phyloP scores from a whole-genome alignment of 1,284 basidiomycete species.

The Trichosporon coremiiforme region DNA sequence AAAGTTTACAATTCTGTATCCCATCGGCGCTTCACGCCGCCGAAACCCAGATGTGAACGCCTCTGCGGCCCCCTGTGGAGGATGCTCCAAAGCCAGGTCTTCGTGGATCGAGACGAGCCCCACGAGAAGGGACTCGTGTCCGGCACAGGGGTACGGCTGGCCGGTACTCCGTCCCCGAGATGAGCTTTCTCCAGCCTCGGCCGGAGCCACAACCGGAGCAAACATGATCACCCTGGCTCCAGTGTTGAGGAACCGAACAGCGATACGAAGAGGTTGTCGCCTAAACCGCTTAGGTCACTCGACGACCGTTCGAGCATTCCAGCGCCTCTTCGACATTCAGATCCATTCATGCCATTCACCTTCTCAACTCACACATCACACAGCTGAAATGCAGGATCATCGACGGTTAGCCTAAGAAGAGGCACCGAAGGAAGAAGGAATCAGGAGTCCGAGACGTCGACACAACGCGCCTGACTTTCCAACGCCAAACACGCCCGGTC shows the following conservation, averaged over 20 bases:
- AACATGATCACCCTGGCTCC: background rate
- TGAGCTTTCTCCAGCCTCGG: background rate
- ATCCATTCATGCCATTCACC: background rate
- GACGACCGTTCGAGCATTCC: background rate
- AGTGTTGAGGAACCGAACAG: background rate
- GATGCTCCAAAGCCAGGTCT: no score
- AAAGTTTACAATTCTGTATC: background rate
- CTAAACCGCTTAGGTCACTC: background rate
- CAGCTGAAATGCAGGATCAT: background rate
- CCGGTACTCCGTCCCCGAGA: background rate
- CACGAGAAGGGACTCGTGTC: no score
- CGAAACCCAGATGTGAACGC: background rate
- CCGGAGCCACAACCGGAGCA: background rate
- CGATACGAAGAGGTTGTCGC: background rate
- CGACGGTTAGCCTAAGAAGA: background rate
- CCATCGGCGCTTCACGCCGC: background rate
- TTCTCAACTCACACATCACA: background rate
- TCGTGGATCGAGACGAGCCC: no score
- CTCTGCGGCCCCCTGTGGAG: background rate
- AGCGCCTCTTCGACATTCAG: slow-evolving; percentile 4
- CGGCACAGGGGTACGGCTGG: background rate
- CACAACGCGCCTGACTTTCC: background rate
- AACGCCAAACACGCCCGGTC: background rate
- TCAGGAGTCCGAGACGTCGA: background rate
- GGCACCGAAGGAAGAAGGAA: background rate